Conservation (phyloP, 176 grass and related monocot species). For the Cenchrus fungigraminus region DNA sequence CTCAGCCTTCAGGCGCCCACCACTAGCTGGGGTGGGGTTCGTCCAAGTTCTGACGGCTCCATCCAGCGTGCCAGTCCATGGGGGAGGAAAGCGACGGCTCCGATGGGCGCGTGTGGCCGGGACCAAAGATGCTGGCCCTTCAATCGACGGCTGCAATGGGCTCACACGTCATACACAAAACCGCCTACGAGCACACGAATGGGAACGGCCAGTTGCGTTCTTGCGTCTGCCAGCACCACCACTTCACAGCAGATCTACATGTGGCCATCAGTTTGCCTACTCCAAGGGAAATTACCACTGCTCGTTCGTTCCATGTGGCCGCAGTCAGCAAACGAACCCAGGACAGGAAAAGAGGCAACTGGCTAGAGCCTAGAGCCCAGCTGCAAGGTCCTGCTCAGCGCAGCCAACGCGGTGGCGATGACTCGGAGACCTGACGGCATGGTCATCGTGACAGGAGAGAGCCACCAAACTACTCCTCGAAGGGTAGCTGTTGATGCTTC, state of each 20-base stretch:
- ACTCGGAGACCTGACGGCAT: neutral
- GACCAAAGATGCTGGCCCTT: neutral
- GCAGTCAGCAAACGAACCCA: neutral
- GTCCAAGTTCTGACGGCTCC: neutral
- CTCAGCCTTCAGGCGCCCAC: constrained; percentile 9
- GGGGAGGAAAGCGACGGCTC: neutral
- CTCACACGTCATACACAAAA: neutral
- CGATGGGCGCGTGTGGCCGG: neutral
- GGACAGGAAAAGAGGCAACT: constrained; percentile 16
- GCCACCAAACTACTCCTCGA: neutral
- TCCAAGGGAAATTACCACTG: neutral
- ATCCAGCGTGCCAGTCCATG: neutral
- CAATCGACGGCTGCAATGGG: neutral
- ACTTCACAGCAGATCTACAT: neutral
- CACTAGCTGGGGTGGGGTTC: neutral
- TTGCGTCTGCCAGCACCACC: neutral
- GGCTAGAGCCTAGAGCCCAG: neutral
- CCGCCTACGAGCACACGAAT: neutral
- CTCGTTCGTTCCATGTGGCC: neutral
- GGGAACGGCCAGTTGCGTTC: constrained; percentile 7
- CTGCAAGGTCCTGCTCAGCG: neutral
- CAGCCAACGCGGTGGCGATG: neutral
- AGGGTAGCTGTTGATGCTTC: neutral
- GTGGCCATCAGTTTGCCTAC: neutral
- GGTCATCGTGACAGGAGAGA: constrained; percentile 22